Evolutionary conservation across 164 flowering plant species (phyloP).

Genomic region (Cinnamomum micranthum): DNA sequence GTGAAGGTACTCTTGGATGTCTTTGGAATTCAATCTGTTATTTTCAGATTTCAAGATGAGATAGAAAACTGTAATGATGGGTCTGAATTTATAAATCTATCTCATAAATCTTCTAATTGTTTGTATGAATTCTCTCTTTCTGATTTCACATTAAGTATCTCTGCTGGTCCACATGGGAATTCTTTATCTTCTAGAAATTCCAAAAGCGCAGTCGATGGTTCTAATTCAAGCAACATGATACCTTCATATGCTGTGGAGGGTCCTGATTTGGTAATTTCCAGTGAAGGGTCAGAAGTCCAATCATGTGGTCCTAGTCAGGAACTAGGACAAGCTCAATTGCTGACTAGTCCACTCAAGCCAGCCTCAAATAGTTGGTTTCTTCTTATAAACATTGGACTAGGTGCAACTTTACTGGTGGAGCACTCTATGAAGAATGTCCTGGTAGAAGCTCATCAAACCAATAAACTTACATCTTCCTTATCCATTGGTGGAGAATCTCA

Average conservation of each 20-base stretch:
- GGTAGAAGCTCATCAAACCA: slow-evolving; percentile 31
- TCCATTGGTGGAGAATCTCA: slow-evolving; percentile 47
- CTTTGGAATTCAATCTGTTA: slow-evolving; percentile 27
- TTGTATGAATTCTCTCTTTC: slow-evolving; percentile 55
- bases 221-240: slow-evolving; percentile 22
- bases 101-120: slow-evolving; percentile 34
- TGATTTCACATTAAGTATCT: slow-evolving; percentile 31
- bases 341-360: slow-evolving; percentile 11
- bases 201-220: slow-evolving; percentile 17
- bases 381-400: slow-evolving; percentile 27
- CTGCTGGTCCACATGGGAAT: slow-evolving; percentile 19
- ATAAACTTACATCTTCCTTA: slow-evolving; percentile 42
- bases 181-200: slow-evolving; percentile 21
- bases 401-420: slow-evolving; percentile 40
- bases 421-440: slow-evolving; percentile 38
- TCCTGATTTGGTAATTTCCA: slow-evolving; percentile 19
- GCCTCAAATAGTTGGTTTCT: slow-evolving; percentile 30
- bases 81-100: slow-evolving; percentile 25
- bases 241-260: slow-evolving; percentile 12
- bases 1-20: slow-evolving; percentile 28
- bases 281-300: slow-evolving; percentile 25
- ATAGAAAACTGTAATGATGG: slow-evolving; percentile 19
- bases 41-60: slow-evolving; percentile 36
- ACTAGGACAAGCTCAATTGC: slow-evolving; percentile 2
- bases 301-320: slow-evolving; percentile 19